Evolutionary conservation across 192 early-diverging fungal species (phyloP), one percentile per base, ranked within the genome.

Genomic region (Phlyctochytrium arcticum): DNA sequence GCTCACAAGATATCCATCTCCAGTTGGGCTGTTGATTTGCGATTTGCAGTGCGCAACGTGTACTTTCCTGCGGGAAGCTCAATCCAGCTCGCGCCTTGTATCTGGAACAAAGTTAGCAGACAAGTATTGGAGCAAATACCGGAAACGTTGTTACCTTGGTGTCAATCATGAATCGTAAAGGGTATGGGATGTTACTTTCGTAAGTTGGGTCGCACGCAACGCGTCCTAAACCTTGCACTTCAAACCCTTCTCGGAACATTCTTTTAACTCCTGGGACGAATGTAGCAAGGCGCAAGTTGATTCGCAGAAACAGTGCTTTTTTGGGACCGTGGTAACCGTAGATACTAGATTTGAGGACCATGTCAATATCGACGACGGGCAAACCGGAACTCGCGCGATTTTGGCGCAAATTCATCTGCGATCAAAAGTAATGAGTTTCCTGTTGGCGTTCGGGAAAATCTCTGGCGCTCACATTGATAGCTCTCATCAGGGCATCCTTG

Each of bases 121-220:
- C 2, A 2, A 59, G 31, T 21, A 24, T 9, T 36, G 60, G 10
- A 5, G 21, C 5, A 10, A 51, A 17, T 23, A n/a, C n/a, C n/a
- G n/a, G n/a, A n/a, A n/a, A n/a, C n/a, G n/a, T n/a, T n/a, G n/a
- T n/a, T n/a, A n/a, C n/a, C 57, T 86, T 77, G 19, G 84, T 82
- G 54, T 99, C 95, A 67, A 99, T 94, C 96, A 98, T 99, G 69
- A 96, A 98, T 26, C 95, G 78, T 9, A 98, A 66, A 5, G 88
- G 78, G 69, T 89, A 96, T 19, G 83, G 84, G 17, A 99, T 73
- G 67, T 96, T 98, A 73, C 88, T 91, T 65, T 99, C 96, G 70
- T 84, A 99, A 0, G 81, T 86, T 4, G 83, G 76, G 39, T 77
- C 71, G 6, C 79, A 63, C 34, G 80, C 71, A 23, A 71, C 57